Evolutionary conservation across 768 basidiomycete genomes (phyloP), one percentile per base, ranked within the genome.

Genomic region (Rhodosporidiobolus odoratus): DNA sequence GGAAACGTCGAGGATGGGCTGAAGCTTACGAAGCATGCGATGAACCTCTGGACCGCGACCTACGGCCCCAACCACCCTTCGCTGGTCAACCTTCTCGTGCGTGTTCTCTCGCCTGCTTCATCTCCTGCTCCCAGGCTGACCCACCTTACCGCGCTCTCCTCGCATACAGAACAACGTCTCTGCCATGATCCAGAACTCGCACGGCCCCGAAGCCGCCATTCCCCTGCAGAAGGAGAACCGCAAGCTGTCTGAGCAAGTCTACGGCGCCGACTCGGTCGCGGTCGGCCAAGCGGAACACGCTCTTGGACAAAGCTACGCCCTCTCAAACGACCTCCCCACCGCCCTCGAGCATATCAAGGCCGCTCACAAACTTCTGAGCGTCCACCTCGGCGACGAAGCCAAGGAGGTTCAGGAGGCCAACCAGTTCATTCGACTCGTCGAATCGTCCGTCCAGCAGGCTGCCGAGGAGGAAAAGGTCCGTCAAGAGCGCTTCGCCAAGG

Each of bases 51-150:
- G 78, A 77, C 78, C 60, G 76, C 80, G 12, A 74, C 80, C 4
- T 80, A 82, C 69, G 82, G 82, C 25, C 74, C 75, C 16, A 74
- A 76, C 17, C 82, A 82, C 76, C 81, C 82, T 0, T 78, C 80
- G 62, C 77, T 78, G 48, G 76, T 79, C 62, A 77, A 69, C 53
- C 76, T 82, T 38, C 69, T 81, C 59, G 81, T 82, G 52, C 69
- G 81, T n/a, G n/a, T 77, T 25, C 16, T 17, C 32, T 10, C 12
- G 37, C 16, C 35, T 32, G 19, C 12, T 45, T 40, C 15, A 23
- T 40, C 53, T 47, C 38, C 60, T 32, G 58, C 54, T 37, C 59
- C 23, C 15, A 59, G 4, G 30, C 56, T 72, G 32, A 60, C 58
- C 57, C 17, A 6, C n/a, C 43, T 37, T 38, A 13, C 52, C 52